Percentiles rank a stretch among this genome's conserved stretches.
These are phyloP conservation scores for Pythium dissotocum DNA, from an alignment of 352 stramenopile genomes.

Conservation along the genomic window DNA sequence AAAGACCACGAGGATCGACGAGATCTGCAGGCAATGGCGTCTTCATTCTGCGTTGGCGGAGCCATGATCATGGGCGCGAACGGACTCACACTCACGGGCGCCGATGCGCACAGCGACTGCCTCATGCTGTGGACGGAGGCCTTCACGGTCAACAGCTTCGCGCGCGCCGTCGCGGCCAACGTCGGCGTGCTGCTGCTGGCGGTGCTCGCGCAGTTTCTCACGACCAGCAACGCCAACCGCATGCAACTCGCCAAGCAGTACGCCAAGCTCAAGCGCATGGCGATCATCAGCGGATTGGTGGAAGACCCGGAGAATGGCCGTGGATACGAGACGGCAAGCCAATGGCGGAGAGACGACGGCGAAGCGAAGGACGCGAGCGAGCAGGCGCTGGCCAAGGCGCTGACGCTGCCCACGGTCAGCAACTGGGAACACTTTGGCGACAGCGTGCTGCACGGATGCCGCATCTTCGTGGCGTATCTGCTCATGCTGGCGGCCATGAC, in stretches of 20 bases:
- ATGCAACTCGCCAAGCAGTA: conserved; percentile 48
- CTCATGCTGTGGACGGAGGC: conserved; percentile 60
- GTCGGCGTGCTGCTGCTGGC: conserved; percentile 55
- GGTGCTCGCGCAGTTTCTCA: conserved; percentile 60
- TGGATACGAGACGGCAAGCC: conserved; percentile 9
- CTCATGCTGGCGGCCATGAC: conserved; percentile 85
- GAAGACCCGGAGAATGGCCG: conserved; percentile 13
- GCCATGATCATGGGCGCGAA: conserved; percentile 65
- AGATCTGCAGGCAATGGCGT: neutral
- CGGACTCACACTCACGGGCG: conserved; percentile 54
- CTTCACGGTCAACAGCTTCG: conserved; percentile 56
- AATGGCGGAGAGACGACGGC: conserved; percentile 12
- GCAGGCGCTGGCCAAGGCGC: neutral
- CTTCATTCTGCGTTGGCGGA: conserved; percentile 57
- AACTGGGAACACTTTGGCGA: conserved; percentile 59
- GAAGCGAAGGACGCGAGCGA: neutral
- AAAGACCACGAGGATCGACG: neutral
- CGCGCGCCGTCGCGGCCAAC: conserved; percentile 42
- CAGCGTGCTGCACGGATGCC: conserved; percentile 56
- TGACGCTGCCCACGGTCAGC: conserved; percentile 36
- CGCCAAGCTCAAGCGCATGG: conserved; percentile 18
- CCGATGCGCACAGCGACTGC: conserved; percentile 51
- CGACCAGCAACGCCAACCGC: conserved; percentile 40
- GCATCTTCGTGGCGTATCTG: conserved; percentile 76
- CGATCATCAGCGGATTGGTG: neutral